Evolutionary conservation across 2,329 filamentous ascomycete species (phyloP), one percentile per base, ranked within the genome.

Genomic region (Diaporthe citrichinensis): DNA sequence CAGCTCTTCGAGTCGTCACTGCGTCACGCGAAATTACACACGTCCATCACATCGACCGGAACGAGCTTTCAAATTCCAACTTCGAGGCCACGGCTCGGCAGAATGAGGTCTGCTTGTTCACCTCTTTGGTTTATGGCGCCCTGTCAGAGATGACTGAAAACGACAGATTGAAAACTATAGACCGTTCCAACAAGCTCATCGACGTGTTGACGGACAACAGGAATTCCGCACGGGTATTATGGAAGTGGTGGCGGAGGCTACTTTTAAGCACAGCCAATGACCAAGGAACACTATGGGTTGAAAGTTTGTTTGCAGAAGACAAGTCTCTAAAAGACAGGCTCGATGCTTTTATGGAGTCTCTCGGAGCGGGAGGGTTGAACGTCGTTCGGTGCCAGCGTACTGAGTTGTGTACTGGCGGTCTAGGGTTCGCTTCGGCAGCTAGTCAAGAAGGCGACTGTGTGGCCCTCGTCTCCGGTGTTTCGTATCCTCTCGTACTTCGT

Each of bases 161-260:
- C 1, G 49, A 53, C 0, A 25, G 49, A 2, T 4, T 25, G n/a
- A 53, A n/a, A 25, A 25, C 23, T 14, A 9, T n/a, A 8, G 9
- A 14, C 10, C 23, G 49, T 53, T 10, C 3, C 49, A 53, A n/a
- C 7, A n/a, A 4, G 10, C 23, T 53, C n/a, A 25, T 53, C 10
- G 49, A 53, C 8, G 8, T 25, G 0, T n/a, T 53, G 1, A 41
- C 20, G 31, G 31, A 8, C 0, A 14, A 9, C 0, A 2, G 5
- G 58, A 1, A 15, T 12, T 41, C 58, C 3, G n/a, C 51, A 6
- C n/a, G 10, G 49, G 0, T 14, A 2, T 25, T 53, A 25, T n/a
- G n/a, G 51, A 55, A 0, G 14, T 55, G 51, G 51, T 55, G 51
- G 51, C n/a, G 12, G n/a, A 55, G 14, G 14, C 25, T 55, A 7